Evolutionary conservation across 139 green algal species (phyloP), one percentile per base, ranked within the genome.

Genomic region (Haematococcus sp.): DNA sequence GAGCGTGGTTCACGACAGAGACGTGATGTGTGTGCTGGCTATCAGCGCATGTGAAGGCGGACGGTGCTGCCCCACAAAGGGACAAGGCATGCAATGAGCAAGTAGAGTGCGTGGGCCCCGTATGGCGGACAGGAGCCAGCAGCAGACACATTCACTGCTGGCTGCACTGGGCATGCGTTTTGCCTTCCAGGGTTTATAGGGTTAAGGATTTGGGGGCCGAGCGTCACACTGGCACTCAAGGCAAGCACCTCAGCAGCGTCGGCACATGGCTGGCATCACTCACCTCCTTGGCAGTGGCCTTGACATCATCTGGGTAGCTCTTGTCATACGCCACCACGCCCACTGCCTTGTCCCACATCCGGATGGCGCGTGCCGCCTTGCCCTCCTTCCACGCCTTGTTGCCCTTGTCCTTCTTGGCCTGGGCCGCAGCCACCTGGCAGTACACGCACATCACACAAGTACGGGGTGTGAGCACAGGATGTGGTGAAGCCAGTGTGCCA

Each of bases 331-430:
- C 81, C 20, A 95, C 71, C 28, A 80, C 44, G 19, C 79, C 75
- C 20, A 91, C 2, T 3, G 83, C 87, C 63, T 74, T 61, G 72
- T 86, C 69, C 44, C 90, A 87, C 65, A 88, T 84, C 35, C 79
- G 79, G 13, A 87, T 46, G 3, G 95, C 95, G 4, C 81, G 77
- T 28, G 46, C 35, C 65, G 90, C 81, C 56, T 88, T 89, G 44
- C 91, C 90, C 2, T 80, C 86, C 89, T 98, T 98, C 87, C 93
- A 98, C 15, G 77, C 83, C 27, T 70, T 81, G 71, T 98, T 98
- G 68, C 95, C 95, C 70, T 88, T 88, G 27, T 95, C 94, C 88
- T 98, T 98, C 23, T 68, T 68, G n/a, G 64, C 65, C 5, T 63
- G 63, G 0, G 89, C 91, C 9, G 81, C 80, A 22, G 32, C 73